Evolutionary conservation across 768 basidiomycete genomes (phyloP), one percentile per base, ranked within the genome.

Genomic region (Agrocybe praecox): DNA sequence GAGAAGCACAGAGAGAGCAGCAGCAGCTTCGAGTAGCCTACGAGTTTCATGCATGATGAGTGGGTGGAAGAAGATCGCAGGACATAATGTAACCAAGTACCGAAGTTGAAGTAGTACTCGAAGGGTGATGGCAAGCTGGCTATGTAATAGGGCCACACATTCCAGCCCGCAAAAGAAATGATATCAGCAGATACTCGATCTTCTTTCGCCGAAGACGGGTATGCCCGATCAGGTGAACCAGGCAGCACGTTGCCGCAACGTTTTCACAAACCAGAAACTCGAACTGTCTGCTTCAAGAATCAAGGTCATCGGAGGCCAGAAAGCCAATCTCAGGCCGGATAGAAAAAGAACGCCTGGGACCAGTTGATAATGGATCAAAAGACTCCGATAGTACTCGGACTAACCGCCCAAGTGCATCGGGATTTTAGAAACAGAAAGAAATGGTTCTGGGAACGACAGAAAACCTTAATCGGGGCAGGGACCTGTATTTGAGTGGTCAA

Each of bases 11-110:
- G 91, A 92, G 70, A 94, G 88, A 56, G 88, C 84, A 47, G 76
- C 73, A 36, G 92, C 91, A 33, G 92, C 91, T 70, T 91, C 86
- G 67, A 93, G 72, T 62, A 93, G 83, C 70, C 91, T 80, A 65
- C 79, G 76, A 52, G 87, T 89, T 64, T 92, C 88, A 66, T 85
- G 80, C 87, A 90, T 90, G 36, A 53, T 59, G 58, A 54, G 52
- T 63, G 62, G 59, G 66, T 61, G 59, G 62, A 65, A 64, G 52
- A 55, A 62, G 68, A 69, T 70, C 62, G 68, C 65, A 76, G 73
- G 74, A 71, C 83, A 88, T 87, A 80, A 75, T 83, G 82, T 76
- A 72, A 67, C 71, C 73, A 66, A 68, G 68, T 64, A 56, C 58
- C 66, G 70, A 74, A 72, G 70, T 67, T 70, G 70, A 75, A 69